A percentile compares a stretch with the other conserved stretches of the same genome.
phyloP scores from a whole-genome alignment of 768 basidiomycete genomes.

The Tulasnella sp. region DNA sequence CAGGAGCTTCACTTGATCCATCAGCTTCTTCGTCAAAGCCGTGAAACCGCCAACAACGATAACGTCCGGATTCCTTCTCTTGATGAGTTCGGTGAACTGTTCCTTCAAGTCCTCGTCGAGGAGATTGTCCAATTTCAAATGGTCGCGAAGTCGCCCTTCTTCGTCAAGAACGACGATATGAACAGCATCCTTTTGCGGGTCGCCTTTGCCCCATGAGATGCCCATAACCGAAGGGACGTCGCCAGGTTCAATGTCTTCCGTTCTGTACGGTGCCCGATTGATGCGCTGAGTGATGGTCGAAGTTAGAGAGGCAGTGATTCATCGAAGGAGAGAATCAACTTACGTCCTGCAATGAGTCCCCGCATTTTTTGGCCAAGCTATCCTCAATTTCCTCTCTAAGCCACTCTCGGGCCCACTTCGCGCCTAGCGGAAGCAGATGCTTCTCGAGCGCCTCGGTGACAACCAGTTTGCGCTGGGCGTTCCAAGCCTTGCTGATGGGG shows the following conservation, averaged over 20 bases:
- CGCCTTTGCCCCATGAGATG: constrained; percentile 90
- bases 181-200: constrained; percentile 83
- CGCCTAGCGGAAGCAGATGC: constrained; percentile 69
- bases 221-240: constrained; percentile 71
- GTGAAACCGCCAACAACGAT: constrained; percentile 84
- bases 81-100: constrained; percentile 73
- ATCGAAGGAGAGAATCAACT: constrained; percentile 19
- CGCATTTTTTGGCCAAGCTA: constrained; percentile 54
- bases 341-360: constrained; percentile 58
- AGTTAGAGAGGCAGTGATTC: constrained; percentile 6
- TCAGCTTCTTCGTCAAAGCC: constrained; percentile 63
- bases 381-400: constrained; percentile 87
- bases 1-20: constrained; percentile 50
- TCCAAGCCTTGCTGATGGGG: constrained; percentile 84
- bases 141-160: constrained; percentile 82
- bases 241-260: constrained; percentile 55
- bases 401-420: constrained; percentile 85
- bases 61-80: constrained; percentile 74
- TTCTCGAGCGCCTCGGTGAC: constrained; percentile 69
- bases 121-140: constrained; percentile 80
- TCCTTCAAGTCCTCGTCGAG: constrained; percentile 53
- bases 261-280: constrained; percentile 65
- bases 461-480: constrained; percentile 66
- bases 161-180: constrained; percentile 77
- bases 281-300: constrained; percentile 44